Evolutionary conservation across 1,284 basidiomycete species (phyloP), one percentile per base, ranked within the genome.

Genomic region (Austropuccinia psidii): DNA sequence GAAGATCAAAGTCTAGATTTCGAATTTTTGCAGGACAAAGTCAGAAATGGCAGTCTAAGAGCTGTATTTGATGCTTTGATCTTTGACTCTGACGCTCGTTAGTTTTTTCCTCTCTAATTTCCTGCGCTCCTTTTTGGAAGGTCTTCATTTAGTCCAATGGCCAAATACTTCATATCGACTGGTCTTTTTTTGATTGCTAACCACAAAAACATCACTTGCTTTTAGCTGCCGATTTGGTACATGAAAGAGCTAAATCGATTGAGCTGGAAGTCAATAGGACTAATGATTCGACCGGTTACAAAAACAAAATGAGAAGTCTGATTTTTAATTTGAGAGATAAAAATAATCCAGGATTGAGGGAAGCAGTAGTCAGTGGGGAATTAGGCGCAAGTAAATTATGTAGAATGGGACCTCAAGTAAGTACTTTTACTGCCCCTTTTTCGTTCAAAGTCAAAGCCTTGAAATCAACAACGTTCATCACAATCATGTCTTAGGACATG

Each of bases 241-340:
- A 86, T 27, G 79, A 79, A 21, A 84, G 86, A 33, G 87, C 89
- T 0, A 83, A 83, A 61, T 85, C 80, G 0, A 83, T 90, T 52
- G 90, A 73, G 76, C 84, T 85, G 66, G 84, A 83, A 75, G 84
- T 83, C 3, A 82, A 82, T 82, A 31, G 85, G 81, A 3, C 81
- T 78, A 2, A 79, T 81, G n/a, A 78, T 24, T 27, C 47, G 9
- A 72, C 27, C 33, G 62, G 54, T 3, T 93, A 93, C 81, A 88
- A 87, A 76, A 81, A 84, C 80, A 97, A 93, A 81, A 90, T 98
- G 75, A 88, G 95, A 33, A 89, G 88, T n/a, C 82, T 98, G 45
- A 94, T 87, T 79, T 88, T 96, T 77, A 98, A 90, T 81, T 84
- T 98, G 77, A 97, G 96, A 81, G 95, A 96, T 82, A 95, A 93